A percentile compares a stretch with the other conserved stretches of the same genome.
Conservation (phyloP, 1,284 basidiomycete genomes). For the Porogramme epimiltina region DNA sequence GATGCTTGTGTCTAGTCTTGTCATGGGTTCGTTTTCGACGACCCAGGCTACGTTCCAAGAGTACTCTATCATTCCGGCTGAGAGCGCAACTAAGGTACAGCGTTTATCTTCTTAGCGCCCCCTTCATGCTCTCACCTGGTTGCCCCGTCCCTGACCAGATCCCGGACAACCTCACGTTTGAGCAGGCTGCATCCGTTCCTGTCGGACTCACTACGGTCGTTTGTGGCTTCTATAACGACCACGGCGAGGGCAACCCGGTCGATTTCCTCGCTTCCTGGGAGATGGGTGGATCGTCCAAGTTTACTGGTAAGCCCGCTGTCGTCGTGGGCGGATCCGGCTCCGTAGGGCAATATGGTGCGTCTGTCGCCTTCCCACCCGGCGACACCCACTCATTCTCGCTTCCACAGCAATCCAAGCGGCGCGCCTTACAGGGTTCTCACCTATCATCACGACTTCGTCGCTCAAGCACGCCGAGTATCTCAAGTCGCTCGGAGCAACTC, state of each 20-base stretch:
- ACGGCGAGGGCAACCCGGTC: constrained; percentile 27
- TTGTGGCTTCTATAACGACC: neutral
- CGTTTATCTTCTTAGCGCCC: neutral
- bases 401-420: constrained; percentile 43
- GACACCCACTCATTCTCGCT: neutral
- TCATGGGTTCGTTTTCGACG: constrained; percentile 43
- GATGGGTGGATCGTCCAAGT: constrained; percentile 21
- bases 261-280: constrained; percentile 25
- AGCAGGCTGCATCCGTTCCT: neutral
- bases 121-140: too few relatives aligned
- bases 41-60: constrained; percentile 51
- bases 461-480: constrained; percentile 35
- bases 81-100: constrained; percentile 22
- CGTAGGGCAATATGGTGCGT: constrained; percentile 36
- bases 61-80: constrained; percentile 43
- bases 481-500: constrained; percentile 19
- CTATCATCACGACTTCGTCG: constrained; percentile 50
- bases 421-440: constrained; percentile 46
- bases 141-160: neutral
- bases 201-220: neutral
- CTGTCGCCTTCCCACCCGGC: neutral
- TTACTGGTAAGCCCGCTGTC: constrained; percentile 29
- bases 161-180: neutral
- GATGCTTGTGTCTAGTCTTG: too few relatives aligned
- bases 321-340: constrained; percentile 37